Evolutionary conservation across 2,329 filamentous ascomycete genomes (phyloP).

Genomic region (Graphilbum sp.): DNA sequence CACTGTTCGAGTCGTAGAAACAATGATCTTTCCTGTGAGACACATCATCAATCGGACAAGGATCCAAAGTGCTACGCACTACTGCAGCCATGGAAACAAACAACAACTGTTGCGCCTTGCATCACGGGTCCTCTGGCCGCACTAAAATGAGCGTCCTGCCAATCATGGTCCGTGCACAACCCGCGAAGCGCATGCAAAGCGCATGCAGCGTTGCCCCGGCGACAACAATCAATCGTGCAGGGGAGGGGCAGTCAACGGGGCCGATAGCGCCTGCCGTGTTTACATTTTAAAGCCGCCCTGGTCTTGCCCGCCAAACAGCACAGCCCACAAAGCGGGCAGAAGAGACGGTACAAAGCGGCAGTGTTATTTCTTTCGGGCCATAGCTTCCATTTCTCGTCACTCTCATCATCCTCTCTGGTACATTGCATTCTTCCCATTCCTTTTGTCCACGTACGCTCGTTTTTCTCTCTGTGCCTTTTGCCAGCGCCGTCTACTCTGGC

Average conservation of each 20-base stretch:
- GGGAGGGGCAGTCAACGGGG: conserved; percentile 3
- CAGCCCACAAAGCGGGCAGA: background rate
- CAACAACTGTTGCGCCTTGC: no score
- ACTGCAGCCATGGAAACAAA: no score
- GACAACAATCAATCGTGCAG: conserved; percentile 1
- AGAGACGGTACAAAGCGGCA: no score
- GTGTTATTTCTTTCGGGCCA: background rate
- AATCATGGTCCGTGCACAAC: conserved; percentile 2
- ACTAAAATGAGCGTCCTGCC: no score
- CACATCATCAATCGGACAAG: no score
- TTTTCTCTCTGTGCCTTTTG: background rate
- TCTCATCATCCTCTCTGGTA: background rate
- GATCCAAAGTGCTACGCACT: no score
- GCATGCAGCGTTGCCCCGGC: conserved; percentile 6
- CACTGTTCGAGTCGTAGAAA: no score
- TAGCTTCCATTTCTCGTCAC: background rate
- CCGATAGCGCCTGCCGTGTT: conserved; percentile 9
- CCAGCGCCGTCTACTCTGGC: no score
- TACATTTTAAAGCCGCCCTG: conserved; percentile 9
- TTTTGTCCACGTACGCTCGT: background rate
- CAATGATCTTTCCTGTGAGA: no score
- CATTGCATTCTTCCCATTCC: background rate
- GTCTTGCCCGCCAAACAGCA: conserved; percentile 7
- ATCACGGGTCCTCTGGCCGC: no score
- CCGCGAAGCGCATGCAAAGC: background rate